phyloP scores from a whole-genome alignment of 441 rosid species.

The Lagerstroemia fauriei region DNA sequence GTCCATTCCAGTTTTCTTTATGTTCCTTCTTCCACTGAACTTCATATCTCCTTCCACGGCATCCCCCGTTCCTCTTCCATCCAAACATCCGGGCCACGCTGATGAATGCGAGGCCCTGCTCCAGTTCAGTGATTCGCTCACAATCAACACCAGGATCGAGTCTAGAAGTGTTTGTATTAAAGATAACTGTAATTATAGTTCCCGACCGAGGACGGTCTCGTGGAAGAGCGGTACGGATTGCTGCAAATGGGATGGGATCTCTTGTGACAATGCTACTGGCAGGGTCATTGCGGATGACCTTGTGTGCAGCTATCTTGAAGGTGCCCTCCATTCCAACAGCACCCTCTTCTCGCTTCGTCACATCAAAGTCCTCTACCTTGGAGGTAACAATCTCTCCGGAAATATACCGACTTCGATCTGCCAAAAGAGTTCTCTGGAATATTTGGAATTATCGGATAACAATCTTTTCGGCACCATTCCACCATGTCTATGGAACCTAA shows the following conservation, averaged over 20 bases:
- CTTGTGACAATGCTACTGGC: neutral
- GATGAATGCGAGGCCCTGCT: constrained; percentile 27
- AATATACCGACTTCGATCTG: neutral
- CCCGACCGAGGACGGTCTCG: neutral
- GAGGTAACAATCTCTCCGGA: neutral
- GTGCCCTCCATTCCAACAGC: constrained; percentile 25
- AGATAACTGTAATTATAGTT: neutral
- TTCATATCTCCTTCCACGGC: neutral
- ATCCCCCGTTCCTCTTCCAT: neutral
- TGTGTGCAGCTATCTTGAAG: constrained; percentile 27
- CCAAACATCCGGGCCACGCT: neutral
- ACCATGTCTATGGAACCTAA: constrained; percentile 5
- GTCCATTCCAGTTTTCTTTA: neutral
- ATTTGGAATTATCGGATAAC: neutral
- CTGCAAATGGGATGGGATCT: neutral
- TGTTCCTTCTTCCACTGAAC: too few relatives aligned
- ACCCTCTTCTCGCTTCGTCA: constrained; percentile 20
- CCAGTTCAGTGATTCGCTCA: constrained; percentile 27
- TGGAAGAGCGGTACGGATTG: neutral
- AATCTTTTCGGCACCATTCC: constrained; percentile 6
- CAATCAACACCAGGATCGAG: constrained; percentile 14
- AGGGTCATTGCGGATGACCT: constrained; percentile 26
- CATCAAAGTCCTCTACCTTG: constrained; percentile 16
- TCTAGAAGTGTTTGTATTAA: neutral
- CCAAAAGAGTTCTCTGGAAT: neutral